Evolutionary conservation across 2,329 filamentous ascomycete species (phyloP).

Genomic region (Fusarium pseudocircinatum): DNA sequence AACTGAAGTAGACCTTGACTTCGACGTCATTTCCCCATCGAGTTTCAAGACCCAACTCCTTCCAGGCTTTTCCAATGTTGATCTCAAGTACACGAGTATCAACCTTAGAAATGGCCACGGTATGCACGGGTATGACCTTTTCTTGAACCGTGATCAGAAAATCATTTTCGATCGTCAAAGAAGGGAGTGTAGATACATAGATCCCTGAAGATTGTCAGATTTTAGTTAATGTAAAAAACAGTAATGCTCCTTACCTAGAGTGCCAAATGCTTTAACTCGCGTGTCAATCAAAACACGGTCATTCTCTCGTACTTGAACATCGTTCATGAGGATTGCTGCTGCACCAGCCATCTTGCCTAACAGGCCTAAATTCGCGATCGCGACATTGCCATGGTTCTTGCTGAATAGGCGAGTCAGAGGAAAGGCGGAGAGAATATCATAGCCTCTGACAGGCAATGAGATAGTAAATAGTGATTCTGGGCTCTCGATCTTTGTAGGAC

Average conservation of each 20-base stretch:
- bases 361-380: constrained; percentile 78
- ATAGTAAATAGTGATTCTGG: constrained; percentile 66
- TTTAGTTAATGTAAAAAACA: neutral
- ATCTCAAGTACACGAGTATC: constrained; percentile 75
- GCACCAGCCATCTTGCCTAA: constrained; percentile 90
- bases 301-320: constrained; percentile 63
- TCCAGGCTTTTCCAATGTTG: constrained; percentile 82
- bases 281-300: constrained; percentile 73
- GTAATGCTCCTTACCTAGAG: constrained; percentile 64
- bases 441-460: constrained; percentile 71
- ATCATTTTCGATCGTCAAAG: constrained; percentile 68
- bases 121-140: constrained; percentile 71
- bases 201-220: constrained; percentile 59
- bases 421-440: constrained; percentile 84
- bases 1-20: constrained; percentile 68
- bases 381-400: constrained; percentile 49
- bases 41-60: constrained; percentile 72
- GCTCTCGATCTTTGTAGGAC: constrained; percentile 56
- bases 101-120: constrained; percentile 66
- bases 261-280: constrained; percentile 81
- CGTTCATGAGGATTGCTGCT: constrained; percentile 75
- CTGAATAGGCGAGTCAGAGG: constrained; percentile 68
- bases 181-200: constrained; percentile 76
- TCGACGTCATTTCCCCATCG: constrained; percentile 85
- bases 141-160: constrained; percentile 82